These are phyloP conservation scores for Diplodia corticola DNA, from an alignment of 2,329 filamentous ascomycete genomes.

Conservation along the genomic window DNA sequence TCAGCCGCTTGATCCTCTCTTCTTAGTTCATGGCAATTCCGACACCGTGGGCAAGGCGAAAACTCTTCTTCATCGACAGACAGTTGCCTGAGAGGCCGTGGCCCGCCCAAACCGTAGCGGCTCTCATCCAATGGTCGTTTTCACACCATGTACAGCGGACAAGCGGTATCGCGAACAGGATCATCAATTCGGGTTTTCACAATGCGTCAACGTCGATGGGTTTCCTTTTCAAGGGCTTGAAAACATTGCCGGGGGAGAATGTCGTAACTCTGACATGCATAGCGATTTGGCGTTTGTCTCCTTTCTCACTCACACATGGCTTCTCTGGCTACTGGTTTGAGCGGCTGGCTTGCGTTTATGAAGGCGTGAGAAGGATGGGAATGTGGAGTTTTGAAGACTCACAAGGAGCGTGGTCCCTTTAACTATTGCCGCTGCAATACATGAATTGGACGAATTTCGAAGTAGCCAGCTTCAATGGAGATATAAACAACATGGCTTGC, in stretches of 20 bases:
- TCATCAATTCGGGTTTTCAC: neutral
- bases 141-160: neutral
- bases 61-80: neutral
- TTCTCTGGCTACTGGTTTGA: neutral
- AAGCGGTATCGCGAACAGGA: neutral
- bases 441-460: neutral
- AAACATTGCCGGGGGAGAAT: neutral
- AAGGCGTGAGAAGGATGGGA: neutral
- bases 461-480: neutral
- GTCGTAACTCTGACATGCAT: neutral
- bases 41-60: neutral
- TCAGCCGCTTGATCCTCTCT: neutral
- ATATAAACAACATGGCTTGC: neutral
- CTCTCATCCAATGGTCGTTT: neutral
- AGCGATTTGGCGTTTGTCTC: slow-evolving; percentile 3
- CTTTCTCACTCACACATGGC: neutral
- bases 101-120: neutral
- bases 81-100: neutral
- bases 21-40: neutral
- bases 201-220: neutral
- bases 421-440: neutral
- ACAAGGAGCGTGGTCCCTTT: neutral
- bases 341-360: neutral
- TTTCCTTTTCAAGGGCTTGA: neutral
- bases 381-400: neutral